Evolutionary conservation across 805 yeast genomes (phyloP).

Genomic region (Metschnikowia continentalis): DNA sequence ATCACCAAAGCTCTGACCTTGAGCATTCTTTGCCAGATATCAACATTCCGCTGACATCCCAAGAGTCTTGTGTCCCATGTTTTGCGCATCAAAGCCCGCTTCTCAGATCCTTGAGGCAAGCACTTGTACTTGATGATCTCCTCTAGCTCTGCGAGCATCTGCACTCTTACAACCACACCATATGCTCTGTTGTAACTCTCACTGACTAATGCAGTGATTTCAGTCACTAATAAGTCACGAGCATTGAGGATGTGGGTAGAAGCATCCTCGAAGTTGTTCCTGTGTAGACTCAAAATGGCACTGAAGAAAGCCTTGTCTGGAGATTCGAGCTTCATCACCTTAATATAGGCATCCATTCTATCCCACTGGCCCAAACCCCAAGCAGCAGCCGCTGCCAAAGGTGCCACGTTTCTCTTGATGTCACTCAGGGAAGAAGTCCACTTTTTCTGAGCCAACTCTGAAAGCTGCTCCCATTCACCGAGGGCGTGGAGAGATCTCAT

Average conservation of each 20-base stretch:
- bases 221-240: conserved; percentile 85
- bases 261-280: conserved; percentile 82
- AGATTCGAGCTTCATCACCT: conserved; percentile 85
- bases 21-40: conserved; percentile 96
- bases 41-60: conserved; percentile 96
- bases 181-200: conserved; percentile 97
- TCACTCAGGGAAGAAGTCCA: conserved; percentile 78
- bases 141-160: conserved; percentile 94
- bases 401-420: conserved; percentile 80
- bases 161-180: conserved; percentile 93
- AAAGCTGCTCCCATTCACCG: conserved; percentile 97
- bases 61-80: conserved; percentile 92
- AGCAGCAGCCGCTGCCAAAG: conserved; percentile 97
- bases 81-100: conserved; percentile 70
- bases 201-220: conserved; percentile 87
- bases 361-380: conserved; percentile 99
- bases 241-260: conserved; percentile 75
- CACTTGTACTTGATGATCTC: conserved; percentile 89
- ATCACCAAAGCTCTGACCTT: conserved; percentile 91
- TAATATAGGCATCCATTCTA: conserved; percentile 84
- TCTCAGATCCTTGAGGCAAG: conserved; percentile 78
- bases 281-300: conserved; percentile 80
- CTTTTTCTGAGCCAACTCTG: conserved; percentile 77
- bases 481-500: conserved; percentile 96
- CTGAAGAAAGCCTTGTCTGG: conserved; percentile 95